Percentiles rank a stretch among this genome's conserved stretches.
Evolutionary conservation across 106 monocot genomes (phyloP).

Genomic region (Chionographis japonica): DNA sequence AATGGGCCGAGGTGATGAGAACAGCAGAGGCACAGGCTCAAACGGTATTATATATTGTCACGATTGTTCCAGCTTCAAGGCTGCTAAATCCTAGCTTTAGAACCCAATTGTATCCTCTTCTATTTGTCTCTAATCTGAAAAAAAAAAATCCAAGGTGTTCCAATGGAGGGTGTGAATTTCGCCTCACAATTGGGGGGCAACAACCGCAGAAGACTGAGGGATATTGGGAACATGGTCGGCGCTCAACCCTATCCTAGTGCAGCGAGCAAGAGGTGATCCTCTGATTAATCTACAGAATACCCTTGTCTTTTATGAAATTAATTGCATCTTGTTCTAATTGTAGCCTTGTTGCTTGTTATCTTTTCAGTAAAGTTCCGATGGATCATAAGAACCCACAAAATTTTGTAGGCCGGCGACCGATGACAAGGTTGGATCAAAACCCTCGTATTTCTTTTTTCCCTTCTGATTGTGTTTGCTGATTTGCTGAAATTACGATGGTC

Average conservation of each 20-base stretch:
- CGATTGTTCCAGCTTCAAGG: too few species aligned
- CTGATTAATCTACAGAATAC: conserved; percentile 32
- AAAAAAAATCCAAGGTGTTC: neutral
- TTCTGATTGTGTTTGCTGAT: neutral
- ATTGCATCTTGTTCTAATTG: neutral
- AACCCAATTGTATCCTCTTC: too few species aligned
- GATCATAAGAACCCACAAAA: conserved; percentile 18
- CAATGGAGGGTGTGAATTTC: neutral
- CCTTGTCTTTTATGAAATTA: neutral
- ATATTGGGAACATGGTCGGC: conserved; percentile 58
- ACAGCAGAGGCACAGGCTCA: neutral
- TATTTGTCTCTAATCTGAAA: too few species aligned
- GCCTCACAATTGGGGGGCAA: conserved; percentile 19
- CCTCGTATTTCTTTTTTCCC: neutral
- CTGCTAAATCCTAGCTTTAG: too few species aligned
- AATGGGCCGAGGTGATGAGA: conserved; percentile 46
- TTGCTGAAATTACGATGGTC: conserved; percentile 1
- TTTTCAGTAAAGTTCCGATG: conserved; percentile 30
- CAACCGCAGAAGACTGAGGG: conserved; percentile 66
- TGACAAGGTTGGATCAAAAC: conserved; percentile 57
- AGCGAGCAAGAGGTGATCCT: conserved; percentile 33
- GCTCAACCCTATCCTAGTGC: conserved; percentile 38
- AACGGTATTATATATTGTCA: too few species aligned
- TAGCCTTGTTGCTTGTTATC: neutral
- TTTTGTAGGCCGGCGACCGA: conserved; percentile 36